Base-by-base conservation (phyloP, 345 rosid species). In the Turritis glabra region DNA sequence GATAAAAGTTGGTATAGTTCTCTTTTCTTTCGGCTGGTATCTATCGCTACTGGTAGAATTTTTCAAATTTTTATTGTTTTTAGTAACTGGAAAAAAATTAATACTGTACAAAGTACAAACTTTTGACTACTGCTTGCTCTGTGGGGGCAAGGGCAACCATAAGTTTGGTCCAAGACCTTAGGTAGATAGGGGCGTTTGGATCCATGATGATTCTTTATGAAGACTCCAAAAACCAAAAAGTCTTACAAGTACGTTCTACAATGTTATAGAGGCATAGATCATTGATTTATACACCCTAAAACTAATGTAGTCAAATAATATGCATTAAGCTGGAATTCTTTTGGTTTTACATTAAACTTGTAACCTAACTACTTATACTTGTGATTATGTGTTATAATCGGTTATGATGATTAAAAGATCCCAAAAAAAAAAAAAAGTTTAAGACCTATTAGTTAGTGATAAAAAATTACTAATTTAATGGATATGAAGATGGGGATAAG, bases 21-120 rank as follows among this genome's bases (percentile, higher is more conserved):
- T 71, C 11, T 46, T 62, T 72, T 38, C 62, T 62, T 52, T 72
- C 62, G 69, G 76, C 69, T 62, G 19, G 61, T 50, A 25, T 13
- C 50, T 35, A 44, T 57, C 33, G 35, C 8, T 70, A 58, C 35
- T 61, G 51, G 61, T 21, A 26, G 23, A 60, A 6, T 32, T 47
- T 69, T 56, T 21, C 26, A 9, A 54, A 7, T n/a, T n/a, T n/a
- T n/a, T n/a, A 38, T 1, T 44, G 2, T 17, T 30, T 9, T 65
- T 7, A 46, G 37, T 32, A 4, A 70, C 30, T 5, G 11, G 18
- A 23, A 22, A 2, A 37, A 7, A 48, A n/a, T n/a, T n/a, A n/a
- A 23, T 21, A 62, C 61, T 61, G 43, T 51, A 27, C 67, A 26
- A 14, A 59, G 52, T 61, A 61, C 62, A 8, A 40, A 62, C 69